A percentile compares a stretch with the other conserved stretches of the same genome.
phyloP scores from a whole-genome alignment of 2,329 filamentous ascomycete species.

The Penicillium digitatum region DNA sequence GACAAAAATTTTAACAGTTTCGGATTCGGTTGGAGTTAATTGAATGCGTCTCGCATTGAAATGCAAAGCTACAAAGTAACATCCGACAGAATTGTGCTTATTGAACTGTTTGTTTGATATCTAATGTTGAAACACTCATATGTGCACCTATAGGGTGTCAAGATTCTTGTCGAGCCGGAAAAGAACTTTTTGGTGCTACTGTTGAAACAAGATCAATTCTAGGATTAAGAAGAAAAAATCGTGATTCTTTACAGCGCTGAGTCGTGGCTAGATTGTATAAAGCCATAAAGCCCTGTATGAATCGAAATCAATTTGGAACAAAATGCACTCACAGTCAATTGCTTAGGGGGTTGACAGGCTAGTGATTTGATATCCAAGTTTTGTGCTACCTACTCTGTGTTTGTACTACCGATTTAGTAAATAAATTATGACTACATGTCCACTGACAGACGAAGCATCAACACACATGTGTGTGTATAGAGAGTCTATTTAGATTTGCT shows the following conservation, averaged over 20 bases:
- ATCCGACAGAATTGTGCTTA: background rate
- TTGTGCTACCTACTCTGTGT: background rate
- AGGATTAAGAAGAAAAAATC: too few relatives aligned
- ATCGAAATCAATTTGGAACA: background rate
- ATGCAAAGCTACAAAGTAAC: background rate
- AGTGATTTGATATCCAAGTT: background rate
- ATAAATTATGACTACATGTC: background rate
- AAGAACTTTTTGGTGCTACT: background rate
- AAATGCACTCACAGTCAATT: background rate
- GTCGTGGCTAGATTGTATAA: background rate
- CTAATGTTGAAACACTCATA: background rate
- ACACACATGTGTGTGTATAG: background rate
- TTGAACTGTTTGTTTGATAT: background rate
- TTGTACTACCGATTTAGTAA: background rate
- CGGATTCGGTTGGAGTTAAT: background rate
- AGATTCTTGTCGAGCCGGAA: background rate
- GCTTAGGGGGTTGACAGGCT: background rate
- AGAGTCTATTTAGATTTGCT: background rate
- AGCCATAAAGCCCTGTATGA: background rate
- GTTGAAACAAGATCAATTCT: background rate
- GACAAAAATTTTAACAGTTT: background rate
- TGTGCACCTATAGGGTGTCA: background rate
- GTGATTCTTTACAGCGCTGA: too few relatives aligned
- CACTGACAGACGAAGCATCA: background rate
- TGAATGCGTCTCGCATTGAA: too few relatives aligned